A percentile compares a stretch with the other conserved stretches of the same genome.
Evolutionary conservation across 192 early-diverging fungal genomes (phyloP).

Genomic region (Rhizophagus prolifer): DNA sequence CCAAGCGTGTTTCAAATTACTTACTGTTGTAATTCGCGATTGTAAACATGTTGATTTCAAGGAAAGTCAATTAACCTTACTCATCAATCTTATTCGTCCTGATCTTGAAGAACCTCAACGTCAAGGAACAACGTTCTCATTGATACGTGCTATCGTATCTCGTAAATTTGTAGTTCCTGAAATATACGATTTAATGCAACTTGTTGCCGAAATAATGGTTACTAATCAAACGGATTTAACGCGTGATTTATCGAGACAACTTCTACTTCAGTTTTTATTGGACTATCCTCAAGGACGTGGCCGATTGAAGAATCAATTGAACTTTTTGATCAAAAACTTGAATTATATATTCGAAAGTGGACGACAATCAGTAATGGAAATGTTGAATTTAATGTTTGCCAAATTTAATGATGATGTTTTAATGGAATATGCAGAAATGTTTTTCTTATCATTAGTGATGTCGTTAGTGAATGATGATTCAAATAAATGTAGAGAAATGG

Average conservation of each 20-base stretch:
- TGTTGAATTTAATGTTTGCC: conserved; percentile 75
- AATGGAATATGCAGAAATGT: conserved; percentile 71
- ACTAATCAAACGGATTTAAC: conserved; percentile 76
- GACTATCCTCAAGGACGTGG: conserved; percentile 91
- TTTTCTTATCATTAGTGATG: conserved; percentile 86
- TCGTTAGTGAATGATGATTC: conserved; percentile 89
- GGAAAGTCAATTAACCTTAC: conserved; percentile 72
- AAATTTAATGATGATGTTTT: conserved; percentile 81
- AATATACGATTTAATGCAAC: conserved; percentile 92
- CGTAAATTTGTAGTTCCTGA: conserved; percentile 84
- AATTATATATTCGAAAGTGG: conserved; percentile 91
- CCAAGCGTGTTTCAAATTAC: conserved; percentile 80
- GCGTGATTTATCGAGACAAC: conserved; percentile 80
- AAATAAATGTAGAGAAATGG: conserved; percentile 89
- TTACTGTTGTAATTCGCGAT: conserved; percentile 81
- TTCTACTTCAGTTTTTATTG: conserved; percentile 87
- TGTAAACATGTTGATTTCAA: conserved; percentile 65
- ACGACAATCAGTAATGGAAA: conserved; percentile 84
- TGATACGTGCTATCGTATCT: conserved; percentile 85
- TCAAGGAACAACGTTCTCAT: conserved; percentile 79
- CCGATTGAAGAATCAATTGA: conserved; percentile 80
- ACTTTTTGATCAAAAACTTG: conserved; percentile 87
- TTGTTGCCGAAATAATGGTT: conserved; percentile 80
- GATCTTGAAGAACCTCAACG: conserved; percentile 89
- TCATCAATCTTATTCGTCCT: conserved; percentile 78